Evolutionary conservation across 2,329 filamentous ascomycete genomes (phyloP).

Genomic region (Apiospora phragmitis): DNA sequence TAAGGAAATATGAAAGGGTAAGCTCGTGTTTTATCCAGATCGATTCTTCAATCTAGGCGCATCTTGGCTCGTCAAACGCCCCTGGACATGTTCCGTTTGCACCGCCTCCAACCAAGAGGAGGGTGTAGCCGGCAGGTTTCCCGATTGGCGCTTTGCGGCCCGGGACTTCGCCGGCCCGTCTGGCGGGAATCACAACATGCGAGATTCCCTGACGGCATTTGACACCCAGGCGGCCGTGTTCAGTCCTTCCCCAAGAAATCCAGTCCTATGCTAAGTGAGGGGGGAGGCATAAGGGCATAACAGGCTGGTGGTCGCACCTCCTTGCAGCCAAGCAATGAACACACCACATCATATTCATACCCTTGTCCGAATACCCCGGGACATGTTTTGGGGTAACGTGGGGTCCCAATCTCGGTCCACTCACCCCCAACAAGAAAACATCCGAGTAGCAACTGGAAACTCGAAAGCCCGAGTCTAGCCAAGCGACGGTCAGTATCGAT

Average conservation of each 20-base stretch:
- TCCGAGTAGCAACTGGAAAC: neutral
- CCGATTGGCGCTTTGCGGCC: constrained; percentile 1
- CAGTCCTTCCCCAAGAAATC: neutral
- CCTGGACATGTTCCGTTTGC: constrained; percentile 1
- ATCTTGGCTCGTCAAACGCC: neutral
- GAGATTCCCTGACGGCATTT: neutral
- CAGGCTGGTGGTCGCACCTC: neutral
- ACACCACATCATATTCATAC: neutral
- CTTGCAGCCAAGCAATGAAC: neutral
- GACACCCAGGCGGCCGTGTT: neutral
- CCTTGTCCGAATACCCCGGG: neutral
- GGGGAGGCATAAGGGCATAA: neutral
- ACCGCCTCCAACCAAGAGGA: neutral
- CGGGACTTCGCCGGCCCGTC: constrained; percentile 8
- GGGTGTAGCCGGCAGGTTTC: neutral
- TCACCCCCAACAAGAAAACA: neutral
- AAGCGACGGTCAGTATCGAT: neutral
- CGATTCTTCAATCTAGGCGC: constrained; percentile 1
- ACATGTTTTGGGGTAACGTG: neutral
- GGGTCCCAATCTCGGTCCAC: neutral
- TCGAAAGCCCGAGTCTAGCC: neutral
- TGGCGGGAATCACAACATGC: neutral
- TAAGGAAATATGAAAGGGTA: constrained; percentile 7
- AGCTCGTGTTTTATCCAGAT: constrained; percentile 12
- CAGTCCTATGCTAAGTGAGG: neutral